Evolutionary conservation across 2,329 filamentous ascomycete species (phyloP).

Genomic region (Sphaerulina vaccinii): DNA sequence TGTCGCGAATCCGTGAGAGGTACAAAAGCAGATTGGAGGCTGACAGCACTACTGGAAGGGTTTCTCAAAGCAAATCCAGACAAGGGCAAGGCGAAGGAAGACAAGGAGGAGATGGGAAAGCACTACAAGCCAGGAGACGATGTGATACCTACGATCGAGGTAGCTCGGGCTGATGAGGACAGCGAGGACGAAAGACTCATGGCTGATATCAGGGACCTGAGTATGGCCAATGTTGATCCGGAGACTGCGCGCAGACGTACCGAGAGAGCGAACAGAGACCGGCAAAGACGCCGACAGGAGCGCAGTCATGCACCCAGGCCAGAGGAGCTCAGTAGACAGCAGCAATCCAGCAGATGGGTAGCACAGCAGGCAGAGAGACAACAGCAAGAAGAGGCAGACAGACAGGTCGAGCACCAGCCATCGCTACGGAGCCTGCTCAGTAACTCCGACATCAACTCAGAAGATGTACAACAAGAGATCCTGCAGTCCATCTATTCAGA

Average conservation of each 20-base stretch:
- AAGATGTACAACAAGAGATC: constrained; percentile 83
- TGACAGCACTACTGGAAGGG: constrained; percentile 87
- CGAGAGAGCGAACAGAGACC: constrained; percentile 22
- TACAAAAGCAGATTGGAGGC: constrained; percentile 85
- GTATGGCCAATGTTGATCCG: constrained; percentile 62
- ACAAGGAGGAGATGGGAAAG: constrained; percentile 72
- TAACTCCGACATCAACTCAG: constrained; percentile 70
- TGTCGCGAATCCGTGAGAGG: constrained; percentile 84
- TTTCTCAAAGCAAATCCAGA: constrained; percentile 77
- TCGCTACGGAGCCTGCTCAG: constrained; percentile 83
- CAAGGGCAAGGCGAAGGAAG: constrained; percentile 65
- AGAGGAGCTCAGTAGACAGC: constrained; percentile 12
- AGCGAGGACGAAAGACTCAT: constrained; percentile 66
- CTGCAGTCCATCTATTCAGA: constrained; percentile 85
- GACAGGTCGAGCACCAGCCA: constrained; percentile 77
- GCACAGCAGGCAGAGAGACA: constrained; percentile 20
- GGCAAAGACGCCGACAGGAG: constrained; percentile 21
- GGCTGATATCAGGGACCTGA: constrained; percentile 70
- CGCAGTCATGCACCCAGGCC: constrained; percentile 12
- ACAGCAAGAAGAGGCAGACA: constrained; percentile 26
- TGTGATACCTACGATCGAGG: constrained; percentile 65
- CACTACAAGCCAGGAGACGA: constrained; percentile 81
- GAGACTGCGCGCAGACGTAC: constrained; percentile 29
- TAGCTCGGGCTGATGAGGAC: constrained; percentile 53
- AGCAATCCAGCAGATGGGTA: constrained; percentile 18